Percentiles rank a stretch among this genome's conserved stretches.
phyloP scores from a whole-genome alignment of 176 grass and related monocot species.

The Triticum turgidum region DNA sequence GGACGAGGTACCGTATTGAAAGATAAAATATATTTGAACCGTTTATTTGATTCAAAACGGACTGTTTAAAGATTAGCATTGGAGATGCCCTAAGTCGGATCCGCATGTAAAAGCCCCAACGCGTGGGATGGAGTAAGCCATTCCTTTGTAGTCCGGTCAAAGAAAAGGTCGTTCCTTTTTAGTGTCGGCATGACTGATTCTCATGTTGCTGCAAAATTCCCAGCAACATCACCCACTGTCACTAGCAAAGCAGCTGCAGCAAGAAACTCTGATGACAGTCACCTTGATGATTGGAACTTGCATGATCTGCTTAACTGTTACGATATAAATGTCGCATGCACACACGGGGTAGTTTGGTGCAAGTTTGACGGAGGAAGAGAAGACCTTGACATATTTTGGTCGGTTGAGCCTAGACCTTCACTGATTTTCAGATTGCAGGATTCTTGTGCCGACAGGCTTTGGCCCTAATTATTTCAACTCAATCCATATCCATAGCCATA shows the following conservation, averaged over 20 bases:
- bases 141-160: background rate
- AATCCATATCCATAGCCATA: background rate
- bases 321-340: background rate
- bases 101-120: too few relatives aligned
- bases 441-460: background rate
- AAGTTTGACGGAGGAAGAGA: background rate
- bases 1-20: too few relatives aligned
- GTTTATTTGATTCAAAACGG: too few relatives aligned
- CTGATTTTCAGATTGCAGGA: background rate
- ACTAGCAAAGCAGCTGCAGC: background rate
- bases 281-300: background rate
- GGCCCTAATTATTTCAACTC: background rate
- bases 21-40: too few relatives aligned
- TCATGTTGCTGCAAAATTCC: background rate
- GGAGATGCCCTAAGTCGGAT: too few relatives aligned
- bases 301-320: background rate
- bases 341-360: background rate
- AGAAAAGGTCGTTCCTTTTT: too few relatives aligned
- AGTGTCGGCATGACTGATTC: slow-evolving; percentile 19
- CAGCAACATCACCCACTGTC: background rate
- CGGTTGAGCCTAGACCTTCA: background rate
- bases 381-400: background rate
- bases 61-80: too few relatives aligned
- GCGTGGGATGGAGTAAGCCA: too few relatives aligned
- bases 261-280: background rate